Base-by-base conservation (phyloP, 495 filamentous ascomycete genomes). In the Aspergillus sclerotioniger region DNA sequence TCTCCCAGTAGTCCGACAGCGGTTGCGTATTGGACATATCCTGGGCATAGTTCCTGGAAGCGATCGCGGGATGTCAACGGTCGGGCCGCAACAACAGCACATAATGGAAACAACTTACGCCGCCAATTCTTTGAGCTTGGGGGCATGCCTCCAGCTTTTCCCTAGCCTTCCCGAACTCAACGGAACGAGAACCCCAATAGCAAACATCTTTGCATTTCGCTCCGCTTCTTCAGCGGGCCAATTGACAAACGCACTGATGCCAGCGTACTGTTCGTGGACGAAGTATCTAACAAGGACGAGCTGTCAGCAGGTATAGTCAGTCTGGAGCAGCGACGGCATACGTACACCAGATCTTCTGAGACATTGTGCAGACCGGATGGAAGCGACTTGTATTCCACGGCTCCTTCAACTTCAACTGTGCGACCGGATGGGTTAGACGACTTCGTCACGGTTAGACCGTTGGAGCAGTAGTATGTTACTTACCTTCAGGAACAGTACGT, bases 331-430 rank as follows among this genome's bases (percentile, higher is more conserved):
- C 16, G 6, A 51, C 15, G 20, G 16, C 50, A 35, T 15, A 67
- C 81, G 58, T 76, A 89, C 82, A 98, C 88, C 13, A 97, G 76
- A 70, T 98, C 94, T 52, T 91, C 84, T 46, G 86, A 77, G 9
- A 97, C 90, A 57, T 90, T 90, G 76, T 98, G 94, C 45, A 97
- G 73, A 37, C 94, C 94, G 0, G 92, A 96, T 1, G 94, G 94
- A 43, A 98, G 80, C 53, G 85, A 92, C 72, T 96, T 96, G 82
- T 89, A 98, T 70, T 98, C 94, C 52, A 98, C 92, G 44, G 86
- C 85, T 39, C 91, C 90, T 67, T 95, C 91, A 46, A 98, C 82
- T 58, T 91, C 83, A 51, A 96, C 86, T 87, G 54, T 60, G 62
- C 41, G 52, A 56, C 25, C 50, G 58, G n/a, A 52, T 32, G 6